Conservation (phyloP, 202 grass and related monocot species). For the Schoenoplectus tabernaemontani region DNA sequence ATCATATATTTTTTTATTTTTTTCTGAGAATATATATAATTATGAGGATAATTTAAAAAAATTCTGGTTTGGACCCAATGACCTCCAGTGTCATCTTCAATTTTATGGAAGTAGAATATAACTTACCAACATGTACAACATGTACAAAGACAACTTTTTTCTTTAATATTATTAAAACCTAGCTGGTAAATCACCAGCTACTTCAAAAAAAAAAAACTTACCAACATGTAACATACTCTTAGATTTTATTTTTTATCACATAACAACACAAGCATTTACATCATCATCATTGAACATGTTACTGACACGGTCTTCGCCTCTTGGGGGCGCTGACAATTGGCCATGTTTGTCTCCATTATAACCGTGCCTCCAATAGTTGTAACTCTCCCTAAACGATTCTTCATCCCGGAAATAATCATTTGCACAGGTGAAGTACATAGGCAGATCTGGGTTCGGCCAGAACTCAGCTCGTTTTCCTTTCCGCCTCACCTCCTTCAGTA, state of each 20-base stretch:
- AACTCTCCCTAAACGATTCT: slow-evolving; percentile 62
- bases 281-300: slow-evolving; percentile 99
- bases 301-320: slow-evolving; percentile 70
- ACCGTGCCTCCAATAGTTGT: slow-evolving; percentile 92
- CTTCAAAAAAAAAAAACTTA: too few species aligned
- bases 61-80: too few species aligned
- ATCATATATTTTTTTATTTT: too few species aligned
- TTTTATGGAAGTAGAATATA: neutral
- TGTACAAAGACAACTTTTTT: too few species aligned
- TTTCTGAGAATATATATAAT: too few species aligned
- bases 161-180: too few species aligned
- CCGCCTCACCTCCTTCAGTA: slow-evolving; percentile 86
- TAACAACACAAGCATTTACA: slow-evolving; percentile 74
- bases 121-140: too few species aligned
- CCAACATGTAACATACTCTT: neutral
- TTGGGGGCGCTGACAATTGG: slow-evolving; percentile 43
- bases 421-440: slow-evolving; percentile 70
- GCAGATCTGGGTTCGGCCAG: slow-evolving; percentile 79
- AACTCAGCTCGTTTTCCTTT: slow-evolving; percentile 93
- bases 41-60: too few species aligned
- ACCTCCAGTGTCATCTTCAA: neutral
- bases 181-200: too few species aligned
- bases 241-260: slow-evolving; percentile 32
- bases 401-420: slow-evolving; percentile 89
- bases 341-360: slow-evolving; percentile 97